Evolutionary conservation across 116 monocot species (phyloP).

Genomic region (Phalaenopsis hybrid): DNA sequence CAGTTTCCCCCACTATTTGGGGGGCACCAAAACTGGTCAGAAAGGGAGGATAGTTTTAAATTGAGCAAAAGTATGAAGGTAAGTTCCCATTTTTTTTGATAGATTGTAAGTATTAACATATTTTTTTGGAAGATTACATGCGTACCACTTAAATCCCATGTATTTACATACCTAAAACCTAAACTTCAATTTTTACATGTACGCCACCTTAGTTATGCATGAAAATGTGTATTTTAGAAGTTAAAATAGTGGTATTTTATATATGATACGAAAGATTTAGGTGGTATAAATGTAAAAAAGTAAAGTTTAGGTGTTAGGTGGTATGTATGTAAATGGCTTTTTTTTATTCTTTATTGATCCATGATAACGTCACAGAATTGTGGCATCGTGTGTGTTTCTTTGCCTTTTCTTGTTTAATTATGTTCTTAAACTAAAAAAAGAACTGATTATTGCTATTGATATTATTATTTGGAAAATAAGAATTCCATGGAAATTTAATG

Average conservation of each 20-base stretch:
- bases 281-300: too few species aligned
- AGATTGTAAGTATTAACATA: not conserved
- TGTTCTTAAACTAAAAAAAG: not conserved
- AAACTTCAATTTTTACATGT: too few species aligned
- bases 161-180: too few species aligned
- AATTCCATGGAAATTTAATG: not conserved
- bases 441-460: not conserved
- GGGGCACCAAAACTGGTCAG: conserved; percentile 81
- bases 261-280: too few species aligned
- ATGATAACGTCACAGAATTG: not conserved
- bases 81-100: not conserved
- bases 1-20: conserved; percentile 63
- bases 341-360: not conserved
- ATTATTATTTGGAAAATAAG: not conserved
- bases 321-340: too few species aligned
- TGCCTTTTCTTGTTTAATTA: not conserved
- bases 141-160: too few species aligned
- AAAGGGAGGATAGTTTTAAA: conserved; percentile 89
- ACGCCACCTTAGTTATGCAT: too few species aligned
- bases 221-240: too few species aligned
- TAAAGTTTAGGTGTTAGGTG: too few species aligned
- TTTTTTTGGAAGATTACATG: too few species aligned
- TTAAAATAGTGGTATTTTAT: too few species aligned
- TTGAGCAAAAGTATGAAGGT: conserved; percentile 86
- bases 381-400: not conserved